phyloP scores from a whole-genome alignment of 306 rosid species.

The Cajanus cajan region DNA sequence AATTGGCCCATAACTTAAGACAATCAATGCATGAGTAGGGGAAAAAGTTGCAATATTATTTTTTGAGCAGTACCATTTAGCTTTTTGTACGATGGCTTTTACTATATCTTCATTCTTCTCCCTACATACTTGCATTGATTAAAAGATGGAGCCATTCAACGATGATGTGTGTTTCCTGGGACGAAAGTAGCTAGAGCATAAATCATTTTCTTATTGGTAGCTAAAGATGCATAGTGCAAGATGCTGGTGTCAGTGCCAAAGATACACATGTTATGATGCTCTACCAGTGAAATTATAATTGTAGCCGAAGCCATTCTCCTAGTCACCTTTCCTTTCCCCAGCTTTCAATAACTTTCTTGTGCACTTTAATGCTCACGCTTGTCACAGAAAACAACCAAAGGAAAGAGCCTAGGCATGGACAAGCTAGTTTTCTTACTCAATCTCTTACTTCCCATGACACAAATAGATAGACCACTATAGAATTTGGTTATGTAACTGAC shows the following conservation, averaged over 20 bases:
- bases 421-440: neutral
- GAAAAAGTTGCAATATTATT: conserved; percentile 23
- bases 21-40: conserved; percentile 35
- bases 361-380: neutral
- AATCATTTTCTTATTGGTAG: conserved; percentile 15
- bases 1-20: conserved; percentile 34
- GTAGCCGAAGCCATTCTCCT: conserved; percentile 5
- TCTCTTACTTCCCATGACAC: neutral
- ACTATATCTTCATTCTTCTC: conserved; percentile 29
- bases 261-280: conserved; percentile 28
- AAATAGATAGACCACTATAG: neutral
- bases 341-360: neutral
- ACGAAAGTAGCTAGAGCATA: conserved; percentile 26
- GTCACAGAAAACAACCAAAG: neutral
- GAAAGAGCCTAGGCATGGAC: neutral
- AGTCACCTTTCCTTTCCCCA: neutral
- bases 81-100: conserved; percentile 32
- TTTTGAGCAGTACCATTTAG: conserved; percentile 7
- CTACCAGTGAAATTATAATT: conserved; percentile 1
- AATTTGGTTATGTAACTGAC: neutral
- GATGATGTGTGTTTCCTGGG: conserved; percentile 8
- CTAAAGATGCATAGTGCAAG: conserved; percentile 26
- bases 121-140: conserved; percentile 19
- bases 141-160: conserved; percentile 36
- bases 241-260: conserved; percentile 17